Evolutionary conservation across 2,329 filamentous ascomycete species (phyloP).

Genomic region (Emydomyces testavorans): DNA sequence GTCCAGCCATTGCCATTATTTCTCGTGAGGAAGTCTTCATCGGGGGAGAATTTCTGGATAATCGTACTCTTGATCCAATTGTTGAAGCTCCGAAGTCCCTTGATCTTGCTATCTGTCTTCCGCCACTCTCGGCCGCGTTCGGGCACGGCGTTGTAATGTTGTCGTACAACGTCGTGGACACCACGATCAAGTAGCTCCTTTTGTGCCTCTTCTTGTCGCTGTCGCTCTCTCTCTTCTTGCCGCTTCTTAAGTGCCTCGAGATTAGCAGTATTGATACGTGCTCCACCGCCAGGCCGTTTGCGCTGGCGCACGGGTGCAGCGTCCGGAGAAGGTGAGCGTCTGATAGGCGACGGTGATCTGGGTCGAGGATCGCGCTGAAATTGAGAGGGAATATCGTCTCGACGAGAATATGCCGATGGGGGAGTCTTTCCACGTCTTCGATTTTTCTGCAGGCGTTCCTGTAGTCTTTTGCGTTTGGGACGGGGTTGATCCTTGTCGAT

Average conservation of each 20-base stretch:
- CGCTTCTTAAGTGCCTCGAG: conserved; percentile 31
- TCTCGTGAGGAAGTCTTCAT: conserved; percentile 57
- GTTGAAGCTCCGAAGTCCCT: conserved; percentile 86
- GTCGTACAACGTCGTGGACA: conserved; percentile 73
- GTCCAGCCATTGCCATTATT: conserved; percentile 37
- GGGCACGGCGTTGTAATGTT: conserved; percentile 93
- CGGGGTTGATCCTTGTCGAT: conserved; percentile 21
- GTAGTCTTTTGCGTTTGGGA: conserved; percentile 30
- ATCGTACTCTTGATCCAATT: conserved; percentile 98
- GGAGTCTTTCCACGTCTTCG: conserved; percentile 29
- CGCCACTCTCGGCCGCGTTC: conserved; percentile 91
- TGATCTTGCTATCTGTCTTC: conserved; percentile 86
- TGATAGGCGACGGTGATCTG: conserved; percentile 34
- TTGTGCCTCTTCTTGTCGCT: conserved; percentile 30
- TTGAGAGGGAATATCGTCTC: conserved; percentile 25
- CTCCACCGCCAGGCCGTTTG: conserved; percentile 38
- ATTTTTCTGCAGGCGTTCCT: conserved; percentile 31
- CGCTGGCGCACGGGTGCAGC: conserved; percentile 31
- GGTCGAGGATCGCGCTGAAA: conserved; percentile 14
- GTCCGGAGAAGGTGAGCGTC: conserved; percentile 33
- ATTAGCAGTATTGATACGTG: conserved; percentile 31
- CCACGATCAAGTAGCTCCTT: conserved; percentile 39
- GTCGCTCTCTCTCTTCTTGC: conserved; percentile 36
- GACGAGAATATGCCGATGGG: conserved; percentile 32
- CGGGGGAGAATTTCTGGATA: conserved; percentile 89